Conservation (phyloP, 73 alveolate species). For the Paramecium bursaria region DNA sequence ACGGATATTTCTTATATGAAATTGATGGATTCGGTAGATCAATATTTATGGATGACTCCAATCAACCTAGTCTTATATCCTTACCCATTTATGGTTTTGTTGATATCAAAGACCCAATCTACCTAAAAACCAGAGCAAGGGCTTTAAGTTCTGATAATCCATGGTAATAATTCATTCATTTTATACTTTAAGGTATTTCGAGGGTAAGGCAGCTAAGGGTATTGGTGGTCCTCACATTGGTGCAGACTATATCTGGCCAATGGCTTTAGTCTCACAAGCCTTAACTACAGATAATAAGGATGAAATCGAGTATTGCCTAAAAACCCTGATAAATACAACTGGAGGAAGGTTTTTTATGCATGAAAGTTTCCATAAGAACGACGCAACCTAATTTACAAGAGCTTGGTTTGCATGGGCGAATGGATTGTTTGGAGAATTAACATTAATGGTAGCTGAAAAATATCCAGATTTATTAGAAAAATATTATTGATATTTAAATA, state of each 20-base stretch:
- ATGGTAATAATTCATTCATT: too few relatives aligned
- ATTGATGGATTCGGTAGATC: slow-evolving; percentile 83
- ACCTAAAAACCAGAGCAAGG: slow-evolving; percentile 79
- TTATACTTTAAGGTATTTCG: too few relatives aligned
- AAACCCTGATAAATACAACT: slow-evolving; percentile 77
- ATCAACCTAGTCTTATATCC: slow-evolving; percentile 81
- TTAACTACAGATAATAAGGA: slow-evolving; percentile 76
- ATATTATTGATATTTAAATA: too few relatives aligned
- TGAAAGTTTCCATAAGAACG: slow-evolving; percentile 83
- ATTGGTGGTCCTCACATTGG: slow-evolving; percentile 85
- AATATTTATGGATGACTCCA: slow-evolving; percentile 90
- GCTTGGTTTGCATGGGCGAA: slow-evolving; percentile 95
- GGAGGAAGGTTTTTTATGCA: slow-evolving; percentile 82
- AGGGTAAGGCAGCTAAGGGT: slow-evolving; percentile 84
- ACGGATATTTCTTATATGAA: slow-evolving; percentile 81
- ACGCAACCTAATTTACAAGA: slow-evolving; percentile 79
- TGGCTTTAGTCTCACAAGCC: slow-evolving; percentile 84
- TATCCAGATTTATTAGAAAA: slow-evolving; percentile 63
- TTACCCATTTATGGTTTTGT: slow-evolving; percentile 82
- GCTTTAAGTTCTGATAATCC: slow-evolving; percentile 81
- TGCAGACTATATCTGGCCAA: slow-evolving; percentile 86
- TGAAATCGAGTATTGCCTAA: slow-evolving; percentile 80
- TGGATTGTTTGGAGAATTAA: slow-evolving; percentile 85
- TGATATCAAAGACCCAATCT: slow-evolving; percentile 76
- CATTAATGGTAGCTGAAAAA: slow-evolving; percentile 62